Conservation (phyloP, 169 alveolate species). For the Plasmodium vivax region DNA sequence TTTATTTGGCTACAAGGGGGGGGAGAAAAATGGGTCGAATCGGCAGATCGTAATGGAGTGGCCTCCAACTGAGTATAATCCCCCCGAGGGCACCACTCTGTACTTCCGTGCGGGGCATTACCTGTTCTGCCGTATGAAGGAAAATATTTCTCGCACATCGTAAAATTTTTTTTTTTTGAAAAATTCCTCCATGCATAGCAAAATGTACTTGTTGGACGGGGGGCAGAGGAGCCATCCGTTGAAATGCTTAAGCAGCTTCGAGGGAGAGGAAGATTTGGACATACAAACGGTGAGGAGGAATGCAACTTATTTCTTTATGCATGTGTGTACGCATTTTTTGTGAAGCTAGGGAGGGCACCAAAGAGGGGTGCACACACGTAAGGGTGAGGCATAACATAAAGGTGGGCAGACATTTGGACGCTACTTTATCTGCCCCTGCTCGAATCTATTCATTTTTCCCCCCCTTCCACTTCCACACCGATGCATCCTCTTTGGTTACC, state of each 20-base stretch:
- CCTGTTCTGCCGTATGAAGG: constrained; percentile 70
- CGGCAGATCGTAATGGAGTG: background rate
- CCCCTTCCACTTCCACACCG: background rate
- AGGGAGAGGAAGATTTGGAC: background rate
- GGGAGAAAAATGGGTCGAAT: background rate
- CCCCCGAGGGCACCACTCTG: background rate
- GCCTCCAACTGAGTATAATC: background rate
- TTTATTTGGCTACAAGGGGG: constrained; percentile 54
- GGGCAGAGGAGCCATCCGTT: constrained; percentile 76
- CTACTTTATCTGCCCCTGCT: background rate
- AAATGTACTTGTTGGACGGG: constrained; percentile 69
- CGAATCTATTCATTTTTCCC: background rate
- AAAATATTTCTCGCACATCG: constrained; percentile 74
- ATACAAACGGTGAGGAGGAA: background rate
- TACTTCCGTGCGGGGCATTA: background rate
- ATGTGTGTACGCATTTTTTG: background rate
- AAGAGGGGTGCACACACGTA: background rate
- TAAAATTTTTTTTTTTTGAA: constrained; percentile 32
- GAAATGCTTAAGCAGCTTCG: constrained; percentile 60
- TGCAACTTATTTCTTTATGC: background rate
- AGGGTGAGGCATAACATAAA: background rate
- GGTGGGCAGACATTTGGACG: background rate
- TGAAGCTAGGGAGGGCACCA: background rate
- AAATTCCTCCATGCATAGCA: constrained; percentile 73
- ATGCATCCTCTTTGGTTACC: background rate